Conservation (phyloP, 345 rosid species). For the Corchorus olitorius region DNA sequence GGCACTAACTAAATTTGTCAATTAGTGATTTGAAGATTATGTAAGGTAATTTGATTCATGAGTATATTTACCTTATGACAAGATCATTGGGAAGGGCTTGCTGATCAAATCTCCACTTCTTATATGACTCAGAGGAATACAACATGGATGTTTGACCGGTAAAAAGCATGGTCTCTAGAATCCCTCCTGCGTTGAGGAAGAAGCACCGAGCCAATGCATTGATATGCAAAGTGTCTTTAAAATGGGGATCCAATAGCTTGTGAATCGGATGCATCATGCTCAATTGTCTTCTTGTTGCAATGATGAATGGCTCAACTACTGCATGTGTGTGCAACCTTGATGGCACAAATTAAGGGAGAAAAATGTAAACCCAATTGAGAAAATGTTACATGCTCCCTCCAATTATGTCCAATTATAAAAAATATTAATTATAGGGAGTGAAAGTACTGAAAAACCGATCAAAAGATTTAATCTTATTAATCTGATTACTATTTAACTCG, state of each 20-base stretch:
- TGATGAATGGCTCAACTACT: slow-evolving; percentile 65
- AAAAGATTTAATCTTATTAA: too few species aligned
- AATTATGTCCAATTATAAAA: too few species aligned
- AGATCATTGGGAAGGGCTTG: slow-evolving; percentile 66
- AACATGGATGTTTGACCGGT: slow-evolving; percentile 51
- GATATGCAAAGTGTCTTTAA: slow-evolving; percentile 64
- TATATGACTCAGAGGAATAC: slow-evolving; percentile 53
- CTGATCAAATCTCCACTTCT: slow-evolving; percentile 64
- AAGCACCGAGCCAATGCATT: slow-evolving; percentile 52
- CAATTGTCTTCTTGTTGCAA: slow-evolving; percentile 64
- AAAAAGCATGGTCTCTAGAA: slow-evolving; percentile 53
- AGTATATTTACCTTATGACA: slow-evolving; percentile 41
- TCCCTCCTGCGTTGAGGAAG: slow-evolving; percentile 56
- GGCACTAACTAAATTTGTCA: too few species aligned
- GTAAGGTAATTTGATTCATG: too few species aligned
- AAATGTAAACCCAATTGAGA: too few species aligned
- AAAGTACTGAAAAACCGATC: too few species aligned
- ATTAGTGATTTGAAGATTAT: too few species aligned
- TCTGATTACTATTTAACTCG: too few species aligned
- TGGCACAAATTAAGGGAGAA: too few species aligned
- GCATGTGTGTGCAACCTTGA: slow-evolving; percentile 68
- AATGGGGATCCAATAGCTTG: slow-evolving; percentile 58
- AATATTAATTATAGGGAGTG: too few species aligned
- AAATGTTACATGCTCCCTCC: too few species aligned
- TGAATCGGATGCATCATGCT: slow-evolving; percentile 67